Conservation (phyloP, 768 basidiomycete species). For the Harrya chromipes region DNA sequence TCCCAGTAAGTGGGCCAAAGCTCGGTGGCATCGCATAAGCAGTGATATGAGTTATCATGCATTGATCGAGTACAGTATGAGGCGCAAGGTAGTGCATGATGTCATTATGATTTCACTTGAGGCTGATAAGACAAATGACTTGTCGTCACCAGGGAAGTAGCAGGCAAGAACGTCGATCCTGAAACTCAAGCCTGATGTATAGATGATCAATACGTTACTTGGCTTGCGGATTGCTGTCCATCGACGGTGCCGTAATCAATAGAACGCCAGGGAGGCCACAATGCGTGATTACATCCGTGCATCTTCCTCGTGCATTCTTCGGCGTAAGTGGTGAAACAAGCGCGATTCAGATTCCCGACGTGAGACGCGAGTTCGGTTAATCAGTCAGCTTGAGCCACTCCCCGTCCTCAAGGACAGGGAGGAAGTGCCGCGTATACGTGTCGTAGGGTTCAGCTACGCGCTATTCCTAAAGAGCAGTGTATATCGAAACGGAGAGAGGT, state of each 20-base stretch:
- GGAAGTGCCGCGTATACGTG: neutral
- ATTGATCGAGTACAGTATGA: too few relatives aligned
- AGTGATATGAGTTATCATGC: too few relatives aligned
- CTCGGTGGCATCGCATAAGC: too few relatives aligned
- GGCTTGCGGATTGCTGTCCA: neutral
- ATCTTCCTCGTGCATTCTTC: constrained; percentile 12
- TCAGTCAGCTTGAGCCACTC: neutral
- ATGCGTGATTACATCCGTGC: neutral
- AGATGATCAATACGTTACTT: too few relatives aligned
- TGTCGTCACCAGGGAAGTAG: too few relatives aligned
- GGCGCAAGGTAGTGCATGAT: too few relatives aligned
- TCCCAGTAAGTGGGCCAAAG: too few relatives aligned
- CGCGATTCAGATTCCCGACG: constrained; percentile 5
- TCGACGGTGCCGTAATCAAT: constrained; percentile 12
- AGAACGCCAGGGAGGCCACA: neutral
- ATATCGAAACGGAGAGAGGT: neutral
- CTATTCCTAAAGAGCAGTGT: constrained; percentile 3
- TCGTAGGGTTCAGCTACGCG: constrained; percentile 17
- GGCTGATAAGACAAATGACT: too few relatives aligned
- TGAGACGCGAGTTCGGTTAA: constrained; percentile 4
- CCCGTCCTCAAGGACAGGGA: neutral
- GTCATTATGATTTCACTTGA: too few relatives aligned
- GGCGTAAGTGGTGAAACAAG: constrained; percentile 1
- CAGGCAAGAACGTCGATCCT: too few relatives aligned
- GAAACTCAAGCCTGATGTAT: too few relatives aligned